phyloP scores from a whole-genome alignment of 345 rosid species.

The Bretschneidera sinensis region DNA sequence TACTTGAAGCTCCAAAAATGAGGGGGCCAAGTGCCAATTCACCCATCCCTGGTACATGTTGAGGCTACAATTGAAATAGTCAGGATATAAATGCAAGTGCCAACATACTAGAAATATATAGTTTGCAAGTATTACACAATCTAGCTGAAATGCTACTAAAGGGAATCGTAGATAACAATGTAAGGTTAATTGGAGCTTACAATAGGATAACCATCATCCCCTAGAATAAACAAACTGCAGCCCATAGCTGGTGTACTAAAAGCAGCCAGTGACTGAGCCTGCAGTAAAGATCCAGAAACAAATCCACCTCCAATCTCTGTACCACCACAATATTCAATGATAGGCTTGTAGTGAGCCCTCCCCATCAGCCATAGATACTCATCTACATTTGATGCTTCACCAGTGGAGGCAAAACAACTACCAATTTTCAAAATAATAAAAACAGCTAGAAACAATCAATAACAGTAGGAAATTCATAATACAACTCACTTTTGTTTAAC shows the following conservation, averaged over 20 bases:
- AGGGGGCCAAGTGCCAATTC: conserved; percentile 81
- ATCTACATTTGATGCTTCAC: conserved; percentile 94
- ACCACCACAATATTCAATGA: conserved; percentile 96
- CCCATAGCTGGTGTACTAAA: conserved; percentile 96
- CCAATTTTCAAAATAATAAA: conserved; percentile 24
- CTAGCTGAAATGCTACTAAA: neutral
- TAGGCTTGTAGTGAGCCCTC: conserved; percentile 80
- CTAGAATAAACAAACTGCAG: conserved; percentile 78
- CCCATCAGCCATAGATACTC: conserved; percentile 98
- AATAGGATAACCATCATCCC: conserved; percentile 55
- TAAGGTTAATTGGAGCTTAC: conserved; percentile 43
- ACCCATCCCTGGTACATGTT: conserved; percentile 58
- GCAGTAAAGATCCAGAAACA: conserved; percentile 75
- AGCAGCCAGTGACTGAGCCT: conserved; percentile 87
- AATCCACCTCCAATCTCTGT: conserved; percentile 95
- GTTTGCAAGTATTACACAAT: neutral
- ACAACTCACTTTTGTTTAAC: conserved; percentile 1
- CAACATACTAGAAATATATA: neutral
- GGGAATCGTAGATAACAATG: neutral
- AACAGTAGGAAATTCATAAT: neutral
- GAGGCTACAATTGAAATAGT: conserved; percentile 47
- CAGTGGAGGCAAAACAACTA: conserved; percentile 94
- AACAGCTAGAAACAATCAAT: conserved; percentile 19
- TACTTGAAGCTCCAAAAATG: conserved; percentile 81
- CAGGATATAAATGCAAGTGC: conserved; percentile 1